Conservation (phyloP, 768 basidiomycete genomes). For the Trametes coccinea region DNA sequence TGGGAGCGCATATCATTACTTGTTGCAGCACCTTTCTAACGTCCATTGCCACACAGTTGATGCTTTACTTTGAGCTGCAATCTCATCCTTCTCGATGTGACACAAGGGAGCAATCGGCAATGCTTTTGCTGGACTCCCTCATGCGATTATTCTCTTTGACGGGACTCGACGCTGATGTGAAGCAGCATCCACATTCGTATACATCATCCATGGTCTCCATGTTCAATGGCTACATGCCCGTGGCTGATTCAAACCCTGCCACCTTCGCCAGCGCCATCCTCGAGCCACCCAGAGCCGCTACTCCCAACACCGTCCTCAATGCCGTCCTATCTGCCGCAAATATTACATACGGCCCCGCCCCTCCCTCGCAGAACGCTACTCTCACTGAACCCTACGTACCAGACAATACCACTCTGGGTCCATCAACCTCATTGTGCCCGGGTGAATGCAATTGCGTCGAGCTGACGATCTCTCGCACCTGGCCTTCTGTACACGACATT, state of each 20-base stretch:
- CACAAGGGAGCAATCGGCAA: conserved; percentile 52
- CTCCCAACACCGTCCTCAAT: background rate
- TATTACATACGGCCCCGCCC: background rate
- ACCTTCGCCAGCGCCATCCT: background rate
- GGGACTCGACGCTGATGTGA: conserved; percentile 58
- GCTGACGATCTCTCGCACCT: conserved; percentile 52
- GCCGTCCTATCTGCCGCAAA: background rate
- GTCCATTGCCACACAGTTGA: conserved; percentile 43
- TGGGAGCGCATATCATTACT: background rate
- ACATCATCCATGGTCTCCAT: background rate
- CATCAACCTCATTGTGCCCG: background rate
- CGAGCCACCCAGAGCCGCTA: background rate
- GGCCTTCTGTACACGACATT: conserved; percentile 50
- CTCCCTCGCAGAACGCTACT: background rate
- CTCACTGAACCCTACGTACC: background rate
- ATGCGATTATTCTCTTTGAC: conserved; percentile 61
- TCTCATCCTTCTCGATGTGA: conserved; percentile 61
- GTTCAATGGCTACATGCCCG: background rate
- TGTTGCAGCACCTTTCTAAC: background rate
- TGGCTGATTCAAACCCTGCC: conserved; percentile 46
- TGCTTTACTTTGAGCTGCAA: conserved; percentile 72
- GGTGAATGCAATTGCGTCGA: conserved; percentile 19
- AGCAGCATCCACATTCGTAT: conserved; percentile 46
- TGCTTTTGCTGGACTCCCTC: conserved; percentile 65
- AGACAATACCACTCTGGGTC: background rate